Base-by-base conservation (phyloP, 2,329 filamentous ascomycete genomes). In the Xylogone sp. region DNA sequence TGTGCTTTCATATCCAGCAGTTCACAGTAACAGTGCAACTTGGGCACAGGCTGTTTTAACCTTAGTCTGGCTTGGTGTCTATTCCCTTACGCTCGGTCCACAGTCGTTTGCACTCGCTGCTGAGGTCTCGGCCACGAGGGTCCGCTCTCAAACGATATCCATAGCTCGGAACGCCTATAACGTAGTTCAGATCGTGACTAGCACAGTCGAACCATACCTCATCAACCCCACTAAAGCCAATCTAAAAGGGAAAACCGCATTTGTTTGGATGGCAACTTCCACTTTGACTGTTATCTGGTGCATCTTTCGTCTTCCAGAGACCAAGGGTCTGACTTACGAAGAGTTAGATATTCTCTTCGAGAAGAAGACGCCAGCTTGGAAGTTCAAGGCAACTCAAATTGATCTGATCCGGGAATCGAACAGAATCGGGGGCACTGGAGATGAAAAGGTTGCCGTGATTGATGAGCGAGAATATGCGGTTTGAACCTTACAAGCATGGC, bases 101-200 rank as follows among this genome's bases (percentile, higher is more conserved):
- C 88, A 95, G 7, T 89, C 86, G 68, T 95, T 93, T 71, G 50
- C 50, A 24, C 18, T 52, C 9, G 50, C 50, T 27, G 82, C 86
- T 2, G 90, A 95, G 68, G 71, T 95, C 22, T 90, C 88, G 0
- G 89, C 88, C 0, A 82, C 88, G 19, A 81, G 90, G 1, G 76
- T 96, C 39, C 87, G 90, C 64, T 90, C 93, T 73, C 95, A 95
- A 75, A 95, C 90, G 0, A 86, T 95, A 21, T 90, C 92, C 1
- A 78, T 95, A 3, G 89, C 87, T 2, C 85, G 90, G 50, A 87
- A 88, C 60, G 72, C 90, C 43, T 21, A 19, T 50, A 80, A 78
- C 75, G 92, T 92, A 62, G 72, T 94, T 46, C 86, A 80, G 57
- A 94, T 95, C 59, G 71, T 94, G 61, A 88, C 83, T 63, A 85